Conservation (phyloP, 2,329 filamentous ascomycete genomes). For the Ophiostoma sp. region DNA sequence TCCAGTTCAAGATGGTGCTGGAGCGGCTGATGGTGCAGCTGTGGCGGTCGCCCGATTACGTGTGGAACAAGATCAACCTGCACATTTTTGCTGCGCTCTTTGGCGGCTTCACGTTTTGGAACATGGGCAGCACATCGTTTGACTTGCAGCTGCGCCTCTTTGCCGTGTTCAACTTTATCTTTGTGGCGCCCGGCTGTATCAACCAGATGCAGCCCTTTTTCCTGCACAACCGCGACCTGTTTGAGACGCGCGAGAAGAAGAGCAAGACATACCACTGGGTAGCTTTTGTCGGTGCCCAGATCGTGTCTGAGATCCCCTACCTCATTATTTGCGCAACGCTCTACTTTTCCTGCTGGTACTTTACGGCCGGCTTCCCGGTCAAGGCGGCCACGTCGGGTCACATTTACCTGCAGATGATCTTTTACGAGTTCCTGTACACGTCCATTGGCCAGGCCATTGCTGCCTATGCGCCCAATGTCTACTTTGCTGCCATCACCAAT, state of each 20-base stretch:
- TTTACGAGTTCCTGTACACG: conserved; percentile 66
- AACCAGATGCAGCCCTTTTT: conserved; percentile 85
- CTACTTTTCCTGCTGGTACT: conserved; percentile 70
- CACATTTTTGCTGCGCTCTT: conserved; percentile 64
- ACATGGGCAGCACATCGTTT: conserved; percentile 64
- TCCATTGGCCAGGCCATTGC: conserved; percentile 71
- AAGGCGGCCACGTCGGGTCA: conserved; percentile 62
- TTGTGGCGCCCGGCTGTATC: conserved; percentile 72
- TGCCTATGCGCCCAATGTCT: conserved; percentile 62
- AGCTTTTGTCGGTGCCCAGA: conserved; percentile 76
- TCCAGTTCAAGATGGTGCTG: conserved; percentile 63
- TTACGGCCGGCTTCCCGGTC: conserved; percentile 69
- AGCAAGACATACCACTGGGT: conserved; percentile 82
- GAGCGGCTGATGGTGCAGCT: conserved; percentile 70
- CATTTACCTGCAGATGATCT: conserved; percentile 62
- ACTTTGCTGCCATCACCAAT: conserved; percentile 58
- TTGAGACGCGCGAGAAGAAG: conserved; percentile 78
- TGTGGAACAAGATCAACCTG: conserved; percentile 73
- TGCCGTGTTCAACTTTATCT: conserved; percentile 75
- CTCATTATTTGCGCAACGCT: conserved; percentile 67
- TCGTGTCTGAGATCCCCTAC: conserved; percentile 81
- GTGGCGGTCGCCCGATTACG: conserved; percentile 84
- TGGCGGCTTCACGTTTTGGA: conserved; percentile 76
- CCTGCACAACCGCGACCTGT: conserved; percentile 72
- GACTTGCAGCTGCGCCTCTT: conserved; percentile 85